Conservation (phyloP, 1,284 basidiomycete species). For the Trichosporon ovoides region DNA sequence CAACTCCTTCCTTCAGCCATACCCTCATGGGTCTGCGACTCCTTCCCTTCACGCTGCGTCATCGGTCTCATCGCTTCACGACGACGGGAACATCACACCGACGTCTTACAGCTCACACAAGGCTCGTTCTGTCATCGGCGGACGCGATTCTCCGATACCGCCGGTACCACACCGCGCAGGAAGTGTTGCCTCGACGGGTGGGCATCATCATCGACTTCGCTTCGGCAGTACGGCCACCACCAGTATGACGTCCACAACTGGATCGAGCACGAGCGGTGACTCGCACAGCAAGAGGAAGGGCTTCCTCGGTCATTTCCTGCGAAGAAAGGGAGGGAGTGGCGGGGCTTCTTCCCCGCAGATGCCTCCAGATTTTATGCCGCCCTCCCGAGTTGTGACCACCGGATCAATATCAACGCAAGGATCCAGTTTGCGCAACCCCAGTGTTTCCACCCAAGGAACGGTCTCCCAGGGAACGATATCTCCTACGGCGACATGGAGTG, state of each 20-base stretch:
- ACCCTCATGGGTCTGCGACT: not conserved
- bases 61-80: not conserved
- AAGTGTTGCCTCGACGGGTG: not conserved
- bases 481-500: not conserved
- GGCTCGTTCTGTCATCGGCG: not conserved
- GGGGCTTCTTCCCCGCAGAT: not conserved
- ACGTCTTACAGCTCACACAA: constrained; percentile 1
- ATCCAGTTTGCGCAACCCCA: constrained; percentile 7
- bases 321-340: not conserved
- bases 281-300: constrained; percentile 38
- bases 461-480: no score
- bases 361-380: not conserved
- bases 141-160: not conserved
- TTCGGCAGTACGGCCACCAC: constrained; percentile 25
- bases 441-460: constrained; percentile 7
- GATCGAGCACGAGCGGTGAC: not conserved
- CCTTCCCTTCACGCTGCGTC: not conserved
- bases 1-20: constrained; percentile 5
- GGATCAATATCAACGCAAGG: constrained; percentile 1
- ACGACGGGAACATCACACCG: not conserved
- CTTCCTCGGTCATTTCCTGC: constrained; percentile 27
- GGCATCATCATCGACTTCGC: constrained; percentile 20
- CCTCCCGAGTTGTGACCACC: not conserved
- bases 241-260: constrained; percentile 5
- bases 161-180: constrained; percentile 1